These are phyloP conservation scores for Tulasnella sp. DNA, from an alignment of 768 basidiomycete genomes.

Conservation along the genomic window DNA sequence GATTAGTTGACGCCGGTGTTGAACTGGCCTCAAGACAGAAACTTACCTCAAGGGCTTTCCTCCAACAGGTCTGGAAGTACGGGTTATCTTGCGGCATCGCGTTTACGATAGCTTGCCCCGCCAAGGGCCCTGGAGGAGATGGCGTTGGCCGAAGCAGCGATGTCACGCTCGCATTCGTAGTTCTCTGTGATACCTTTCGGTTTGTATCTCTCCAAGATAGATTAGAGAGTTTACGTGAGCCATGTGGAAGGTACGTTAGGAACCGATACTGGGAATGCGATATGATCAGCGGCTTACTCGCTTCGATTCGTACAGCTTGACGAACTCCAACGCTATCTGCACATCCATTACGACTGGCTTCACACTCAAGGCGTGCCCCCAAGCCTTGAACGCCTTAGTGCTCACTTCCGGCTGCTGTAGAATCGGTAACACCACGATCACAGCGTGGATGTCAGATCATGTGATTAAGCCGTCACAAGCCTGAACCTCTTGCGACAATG, in stretches of 20 bases:
- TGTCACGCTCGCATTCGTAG: slow-evolving; percentile 56
- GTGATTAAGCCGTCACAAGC: slow-evolving; percentile 56
- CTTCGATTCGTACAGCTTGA: slow-evolving; percentile 51
- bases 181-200: slow-evolving; percentile 60
- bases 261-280: slow-evolving; percentile 25
- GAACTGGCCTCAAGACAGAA: no score
- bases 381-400: slow-evolving; percentile 34
- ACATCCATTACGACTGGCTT: slow-evolving; percentile 76
- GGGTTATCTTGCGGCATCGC: slow-evolving; percentile 51
- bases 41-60: slow-evolving; percentile 66
- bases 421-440: slow-evolving; percentile 72
- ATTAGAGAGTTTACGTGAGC: no score
- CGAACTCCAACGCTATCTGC: slow-evolving; percentile 47
- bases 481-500: slow-evolving; percentile 33
- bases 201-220: no score
- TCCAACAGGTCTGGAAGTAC: slow-evolving; percentile 78
- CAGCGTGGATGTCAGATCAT: slow-evolving; percentile 56
- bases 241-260: no score
- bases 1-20: no score
- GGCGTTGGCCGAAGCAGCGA: slow-evolving; percentile 19
- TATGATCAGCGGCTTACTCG: slow-evolving; percentile 28
- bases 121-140: slow-evolving; percentile 50
- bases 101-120: slow-evolving; percentile 41
- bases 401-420: slow-evolving; percentile 62
- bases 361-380: slow-evolving; percentile 83